Conservation (phyloP, 1,284 basidiomycete species). For the Apiotrichum domesticum region DNA sequence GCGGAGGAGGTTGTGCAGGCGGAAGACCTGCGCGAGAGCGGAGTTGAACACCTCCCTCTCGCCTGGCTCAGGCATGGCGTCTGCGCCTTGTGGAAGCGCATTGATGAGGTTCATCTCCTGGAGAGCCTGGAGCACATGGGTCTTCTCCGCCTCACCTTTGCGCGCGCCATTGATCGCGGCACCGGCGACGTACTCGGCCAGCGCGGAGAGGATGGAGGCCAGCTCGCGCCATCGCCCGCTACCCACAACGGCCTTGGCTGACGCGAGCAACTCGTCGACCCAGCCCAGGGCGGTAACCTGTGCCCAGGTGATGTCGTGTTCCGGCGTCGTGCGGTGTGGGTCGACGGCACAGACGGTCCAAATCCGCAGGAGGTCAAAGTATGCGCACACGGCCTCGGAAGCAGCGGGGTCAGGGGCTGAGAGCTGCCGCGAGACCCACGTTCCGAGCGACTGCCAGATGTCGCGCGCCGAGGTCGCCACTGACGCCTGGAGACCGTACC, state of each 20-base stretch:
- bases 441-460: constrained; percentile 33
- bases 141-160: constrained; percentile 58
- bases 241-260: constrained; percentile 6
- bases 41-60: constrained; percentile 5
- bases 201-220: constrained; percentile 19
- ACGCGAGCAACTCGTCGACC: constrained; percentile 55
- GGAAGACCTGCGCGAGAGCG: constrained; percentile 7
- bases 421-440: constrained; percentile 16
- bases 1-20: constrained; percentile 10
- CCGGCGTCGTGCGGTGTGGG: constrained; percentile 77
- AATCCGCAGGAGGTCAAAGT: constrained; percentile 53
- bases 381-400: constrained; percentile 48
- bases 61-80: background rate
- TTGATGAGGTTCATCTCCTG: constrained; percentile 8
- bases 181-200: constrained; percentile 64
- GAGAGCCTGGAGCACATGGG: constrained; percentile 12
- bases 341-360: constrained; percentile 82
- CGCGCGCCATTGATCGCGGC: constrained; percentile 61
- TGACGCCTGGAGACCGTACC: constrained; percentile 66
- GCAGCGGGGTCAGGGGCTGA: background rate
- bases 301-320: constrained; percentile 84
- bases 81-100: constrained; percentile 3
- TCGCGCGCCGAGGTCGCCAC: constrained; percentile 31
- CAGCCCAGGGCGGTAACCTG: constrained; percentile 72
- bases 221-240: constrained; percentile 49